Base-by-base conservation (phyloP, 257 asterid species). In the Lantana camara region DNA sequence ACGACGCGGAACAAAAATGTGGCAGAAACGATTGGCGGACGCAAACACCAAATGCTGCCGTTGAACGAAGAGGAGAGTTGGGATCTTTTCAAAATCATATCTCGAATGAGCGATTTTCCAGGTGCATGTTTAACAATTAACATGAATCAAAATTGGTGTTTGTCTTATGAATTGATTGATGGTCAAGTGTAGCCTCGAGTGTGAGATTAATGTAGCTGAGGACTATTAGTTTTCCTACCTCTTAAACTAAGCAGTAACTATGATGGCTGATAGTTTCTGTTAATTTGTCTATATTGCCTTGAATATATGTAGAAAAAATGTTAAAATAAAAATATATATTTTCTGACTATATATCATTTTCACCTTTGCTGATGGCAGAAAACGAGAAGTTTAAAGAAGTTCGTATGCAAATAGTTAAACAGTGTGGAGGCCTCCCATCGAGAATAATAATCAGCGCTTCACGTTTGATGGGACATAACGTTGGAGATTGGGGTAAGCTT, bases 391-490 rank as follows among this genome's bases (percentile, higher is more conserved):
- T 24, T 12, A 6, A 37, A 41, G 1, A n/a, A 4, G 24, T 40
- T 22, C 17, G 19, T 50, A 35, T 4, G 40, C 19, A 50, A 32
- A 52, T 64, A 32, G 27, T n/a, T 14, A 5, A 14, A 13, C 3
- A 15, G n/a, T 64, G 70, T 14, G 1, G 9, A 52, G 70, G 57
- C 41, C 27, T 64, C 62, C 62, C 61, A 1, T 22, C 23, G 15
- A 53, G 17, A n/a, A 9, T 64, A 17, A 17, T 13, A 37, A 5
- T 17, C 4, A 7, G 51, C 9, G 30, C 24, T 11, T 1, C 6
- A 6, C 0, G 6, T 9, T 40, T 51, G 32, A 51, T 9, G 19
- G 11, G 8, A 29, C 37, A 0, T 27, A 21, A 53, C 10, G 17
- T 51, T 50, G 11, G 38, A 17, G 29, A 51, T 4, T 64, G 70